These are phyloP conservation scores for Tulasnella calospora DNA, from an alignment of 768 basidiomycete species.

Conservation along the genomic window DNA sequence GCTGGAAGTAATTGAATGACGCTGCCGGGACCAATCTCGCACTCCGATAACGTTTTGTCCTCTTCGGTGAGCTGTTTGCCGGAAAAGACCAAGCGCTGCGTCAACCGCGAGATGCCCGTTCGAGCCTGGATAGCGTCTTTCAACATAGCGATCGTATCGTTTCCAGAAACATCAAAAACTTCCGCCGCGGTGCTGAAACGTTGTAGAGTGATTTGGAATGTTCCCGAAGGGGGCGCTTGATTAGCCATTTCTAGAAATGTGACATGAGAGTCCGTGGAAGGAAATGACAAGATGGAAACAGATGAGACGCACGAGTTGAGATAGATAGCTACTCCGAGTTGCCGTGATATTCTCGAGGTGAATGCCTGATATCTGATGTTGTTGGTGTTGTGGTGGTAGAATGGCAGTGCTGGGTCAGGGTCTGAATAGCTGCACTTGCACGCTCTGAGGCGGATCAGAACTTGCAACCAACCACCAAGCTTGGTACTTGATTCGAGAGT, in stretches of 20 bases:
- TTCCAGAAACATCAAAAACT: neutral
- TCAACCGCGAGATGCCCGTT: neutral
- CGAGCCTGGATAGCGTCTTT: neutral
- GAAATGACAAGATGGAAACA: neutral
- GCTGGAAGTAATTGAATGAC: neutral
- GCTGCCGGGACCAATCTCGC: neutral
- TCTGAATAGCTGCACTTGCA: too few species aligned
- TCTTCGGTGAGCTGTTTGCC: neutral
- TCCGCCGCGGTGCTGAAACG: too few species aligned
- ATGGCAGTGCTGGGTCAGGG: neutral
- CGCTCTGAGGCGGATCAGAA: too few species aligned
- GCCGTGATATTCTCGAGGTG: neutral
- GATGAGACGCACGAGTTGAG: neutral
- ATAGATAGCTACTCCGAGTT: neutral
- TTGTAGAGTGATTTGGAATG: neutral
- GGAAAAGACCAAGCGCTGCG: neutral
- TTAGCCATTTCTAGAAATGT: slow-evolving; percentile 1
- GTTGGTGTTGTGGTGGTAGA: neutral
- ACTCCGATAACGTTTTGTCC: neutral
- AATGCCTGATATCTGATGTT: neutral
- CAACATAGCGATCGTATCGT: neutral
- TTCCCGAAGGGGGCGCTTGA: neutral
- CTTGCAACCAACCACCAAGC: too few species aligned
- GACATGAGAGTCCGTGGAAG: neutral
- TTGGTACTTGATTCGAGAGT: too few species aligned